Base-by-base conservation (phyloP, 169 alveolate species). In the Cryptosporidium xiaoi region DNA sequence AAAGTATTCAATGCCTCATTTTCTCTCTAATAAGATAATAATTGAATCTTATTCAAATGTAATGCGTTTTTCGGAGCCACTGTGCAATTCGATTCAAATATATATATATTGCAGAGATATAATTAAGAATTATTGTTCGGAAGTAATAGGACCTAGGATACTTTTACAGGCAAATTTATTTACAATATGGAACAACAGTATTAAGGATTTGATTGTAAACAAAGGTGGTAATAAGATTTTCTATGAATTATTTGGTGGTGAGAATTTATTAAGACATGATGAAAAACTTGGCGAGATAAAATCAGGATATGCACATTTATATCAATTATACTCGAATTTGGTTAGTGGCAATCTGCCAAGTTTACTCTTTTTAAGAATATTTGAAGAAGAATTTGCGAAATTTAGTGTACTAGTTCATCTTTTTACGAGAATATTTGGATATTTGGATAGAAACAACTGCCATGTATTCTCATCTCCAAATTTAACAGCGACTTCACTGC, bases 351-450 rank as follows among this genome's bases (percentile, higher is more conserved):
- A 58, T 7, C 27, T 77, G 24, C 87, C 87, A 3, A 77, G 87
- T 27, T 46, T 77, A 10, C 64, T 77, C 12, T 29, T 77, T 16
- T 56, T 77, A 8, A 56, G 27, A 46, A 71, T 62, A 13, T 20
- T 77, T 12, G 87, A 77, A 33, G 87, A 77, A 20, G 87, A 77
- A 40, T 77, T 77, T 77, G 69, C 87, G 15, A 77, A 77, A 44
- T 77, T 44, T 33, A 77, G 71, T 48, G 87, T 77, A 44, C 31
- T 77, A 16, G 60, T 56, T 44, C 87, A 77, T 36, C 64, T 77
- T 58, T 6, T 77, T 5, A 60, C 64, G 24, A 65, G 71, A 40
- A 62, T 77, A 8, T 77, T 77, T 62, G 69, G 77, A 5, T 60
- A 56, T 48, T 77, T 77, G 27, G 87, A 77, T 66, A 77, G 87